phyloP scores from a whole-genome alignment of 2,329 filamentous ascomycete genomes.

The Pestalotiopsis sp. region DNA sequence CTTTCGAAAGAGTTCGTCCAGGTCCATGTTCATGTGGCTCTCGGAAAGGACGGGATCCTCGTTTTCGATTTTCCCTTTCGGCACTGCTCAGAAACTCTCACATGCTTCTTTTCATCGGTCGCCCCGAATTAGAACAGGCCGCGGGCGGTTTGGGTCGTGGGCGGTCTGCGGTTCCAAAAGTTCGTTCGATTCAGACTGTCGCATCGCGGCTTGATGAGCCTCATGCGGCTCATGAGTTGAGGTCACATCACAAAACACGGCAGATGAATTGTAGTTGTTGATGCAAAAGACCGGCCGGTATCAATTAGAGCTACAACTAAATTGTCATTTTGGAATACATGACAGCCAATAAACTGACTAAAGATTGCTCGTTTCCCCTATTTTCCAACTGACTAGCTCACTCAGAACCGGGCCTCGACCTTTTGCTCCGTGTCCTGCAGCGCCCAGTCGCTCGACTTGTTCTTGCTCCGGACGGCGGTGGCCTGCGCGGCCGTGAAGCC shows the following conservation, averaged over 20 bases:
- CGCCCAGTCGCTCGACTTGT: slow-evolving; percentile 70
- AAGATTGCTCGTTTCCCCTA: no score
- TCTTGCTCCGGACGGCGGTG: slow-evolving; percentile 70
- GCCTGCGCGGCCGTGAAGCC: slow-evolving; percentile 84
- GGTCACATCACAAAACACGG: neutral
- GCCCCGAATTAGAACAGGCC: neutral
- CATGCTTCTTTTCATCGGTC: neutral
- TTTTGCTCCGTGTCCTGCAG: slow-evolving; percentile 74
- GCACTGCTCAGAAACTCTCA: neutral
- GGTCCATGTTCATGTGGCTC: neutral
- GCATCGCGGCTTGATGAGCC: neutral
- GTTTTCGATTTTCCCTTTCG: neutral
- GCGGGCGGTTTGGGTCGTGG: neutral
- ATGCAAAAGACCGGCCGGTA: neutral
- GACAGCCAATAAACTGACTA: no score
- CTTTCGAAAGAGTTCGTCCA: neutral
- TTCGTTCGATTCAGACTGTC: neutral
- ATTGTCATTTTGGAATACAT: neutral
- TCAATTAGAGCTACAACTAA: neutral
- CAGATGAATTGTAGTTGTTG: neutral
- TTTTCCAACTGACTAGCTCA: no score
- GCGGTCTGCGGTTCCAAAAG: no score
- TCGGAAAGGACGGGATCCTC: neutral
- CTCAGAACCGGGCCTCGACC: slow-evolving; percentile 70
- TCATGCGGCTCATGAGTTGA: neutral